Evolutionary conservation across 2,329 filamentous ascomycete genomes (phyloP).

Genomic region (Ophiostoma sp.): DNA sequence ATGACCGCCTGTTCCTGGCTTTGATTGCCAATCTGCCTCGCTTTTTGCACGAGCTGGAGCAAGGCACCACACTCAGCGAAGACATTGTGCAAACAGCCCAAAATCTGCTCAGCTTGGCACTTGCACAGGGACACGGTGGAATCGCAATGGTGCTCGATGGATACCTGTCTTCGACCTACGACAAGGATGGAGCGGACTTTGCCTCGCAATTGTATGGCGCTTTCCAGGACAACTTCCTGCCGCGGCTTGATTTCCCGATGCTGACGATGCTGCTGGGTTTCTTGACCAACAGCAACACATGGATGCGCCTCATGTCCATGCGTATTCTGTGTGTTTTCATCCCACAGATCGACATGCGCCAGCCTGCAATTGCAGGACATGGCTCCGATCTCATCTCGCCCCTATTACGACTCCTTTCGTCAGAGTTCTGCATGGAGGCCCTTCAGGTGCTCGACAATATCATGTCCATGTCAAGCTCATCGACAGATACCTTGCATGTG

Average conservation of each 20-base stretch:
- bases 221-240: slow-evolving; percentile 70
- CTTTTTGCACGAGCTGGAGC: slow-evolving; percentile 76
- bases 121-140: slow-evolving; percentile 61
- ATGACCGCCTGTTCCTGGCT: slow-evolving; percentile 75
- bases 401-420: slow-evolving; percentile 79
- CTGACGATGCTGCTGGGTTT: slow-evolving; percentile 87
- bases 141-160: slow-evolving; percentile 65
- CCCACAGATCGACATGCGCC: slow-evolving; percentile 87
- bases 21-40: slow-evolving; percentile 87
- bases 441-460: slow-evolving; percentile 89
- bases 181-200: slow-evolving; percentile 64
- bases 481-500: slow-evolving; percentile 89
- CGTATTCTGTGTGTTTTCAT: slow-evolving; percentile 79
- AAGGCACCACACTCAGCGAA: slow-evolving; percentile 41
- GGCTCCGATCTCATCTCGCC: slow-evolving; percentile 95
- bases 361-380: slow-evolving; percentile 80
- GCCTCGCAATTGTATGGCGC: slow-evolving; percentile 67
- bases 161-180: slow-evolving; percentile 63
- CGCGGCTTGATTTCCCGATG: slow-evolving; percentile 74
- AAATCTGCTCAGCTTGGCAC: slow-evolving; percentile 65
- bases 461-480: slow-evolving; percentile 85
- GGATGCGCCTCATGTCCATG: slow-evolving; percentile 93
- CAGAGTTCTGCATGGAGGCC: slow-evolving; percentile 88
- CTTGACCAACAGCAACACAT: slow-evolving; percentile 78
- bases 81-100: slow-evolving; percentile 59